A percentile compares a stretch with the other conserved stretches of the same genome.
These are phyloP conservation scores for Colletotrichum sp. DNA, from an alignment of 2,329 filamentous ascomycete species.

Conservation along the genomic window DNA sequence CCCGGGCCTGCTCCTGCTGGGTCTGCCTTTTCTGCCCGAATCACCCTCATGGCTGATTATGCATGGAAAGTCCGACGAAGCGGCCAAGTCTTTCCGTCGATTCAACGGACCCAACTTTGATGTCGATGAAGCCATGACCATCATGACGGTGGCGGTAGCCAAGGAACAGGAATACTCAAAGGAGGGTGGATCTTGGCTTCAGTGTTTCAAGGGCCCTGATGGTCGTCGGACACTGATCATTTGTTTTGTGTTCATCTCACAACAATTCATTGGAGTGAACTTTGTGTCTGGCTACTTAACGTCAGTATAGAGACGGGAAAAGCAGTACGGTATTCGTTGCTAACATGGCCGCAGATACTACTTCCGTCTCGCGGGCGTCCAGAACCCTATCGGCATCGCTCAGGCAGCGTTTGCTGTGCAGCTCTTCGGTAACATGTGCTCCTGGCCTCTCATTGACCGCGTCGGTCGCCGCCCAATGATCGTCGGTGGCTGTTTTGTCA, in stretches of 20 bases:
- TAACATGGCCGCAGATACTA: conserved; percentile 33
- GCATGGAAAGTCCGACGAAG: conserved; percentile 19
- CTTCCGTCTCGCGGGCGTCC: conserved; percentile 30
- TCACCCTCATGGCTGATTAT: conserved; percentile 26
- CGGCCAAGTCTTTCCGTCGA: conserved; percentile 20
- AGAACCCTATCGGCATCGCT: conserved; percentile 29
- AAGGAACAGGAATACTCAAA: conserved; percentile 26
- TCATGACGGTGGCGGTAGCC: conserved; percentile 24
- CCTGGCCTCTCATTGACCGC: conserved; percentile 32
- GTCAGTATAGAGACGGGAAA: neutral
- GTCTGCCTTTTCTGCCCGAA: conserved; percentile 24
- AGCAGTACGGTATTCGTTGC: conserved; percentile 46
- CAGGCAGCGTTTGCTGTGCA: conserved; percentile 34
- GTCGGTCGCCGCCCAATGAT: conserved; percentile 33
- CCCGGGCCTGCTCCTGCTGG: conserved; percentile 25
- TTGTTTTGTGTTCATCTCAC: conserved; percentile 32
- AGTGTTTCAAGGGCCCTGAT: conserved; percentile 32
- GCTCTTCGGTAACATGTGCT: conserved; percentile 32
- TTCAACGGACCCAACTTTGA: conserved; percentile 31
- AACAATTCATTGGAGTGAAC: conserved; percentile 33
- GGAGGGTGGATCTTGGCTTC: conserved; percentile 24
- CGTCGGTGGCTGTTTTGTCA: conserved; percentile 28
- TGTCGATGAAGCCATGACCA: conserved; percentile 25
- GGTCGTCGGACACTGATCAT: conserved; percentile 32
- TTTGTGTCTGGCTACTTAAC: conserved; percentile 32